A percentile compares a stretch with the other conserved stretches of the same genome.
Evolutionary conservation across 345 rosid species (phyloP).

Genomic region (Bretschneidera sinensis): DNA sequence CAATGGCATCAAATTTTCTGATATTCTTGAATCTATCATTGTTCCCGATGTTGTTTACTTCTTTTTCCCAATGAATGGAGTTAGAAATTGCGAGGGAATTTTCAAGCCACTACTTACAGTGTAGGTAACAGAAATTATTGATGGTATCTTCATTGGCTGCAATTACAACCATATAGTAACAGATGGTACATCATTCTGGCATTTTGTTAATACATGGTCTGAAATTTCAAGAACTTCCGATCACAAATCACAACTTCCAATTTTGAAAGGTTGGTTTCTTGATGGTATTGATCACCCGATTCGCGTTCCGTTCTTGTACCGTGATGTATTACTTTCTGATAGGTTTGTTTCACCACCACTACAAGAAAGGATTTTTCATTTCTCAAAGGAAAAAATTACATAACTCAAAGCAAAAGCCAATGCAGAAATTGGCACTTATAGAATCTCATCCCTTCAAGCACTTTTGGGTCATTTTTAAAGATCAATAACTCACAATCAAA

Average conservation of each 20-base stretch:
- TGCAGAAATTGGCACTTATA: slow-evolving; percentile 9
- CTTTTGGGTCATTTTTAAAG: slow-evolving; percentile 29
- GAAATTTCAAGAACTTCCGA: slow-evolving; percentile 21
- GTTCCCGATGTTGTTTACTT: slow-evolving; percentile 18
- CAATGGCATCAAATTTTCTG: slow-evolving; percentile 20
- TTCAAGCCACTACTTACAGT: slow-evolving; percentile 24
- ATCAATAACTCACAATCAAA: slow-evolving; percentile 11
- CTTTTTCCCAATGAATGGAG: slow-evolving; percentile 25
- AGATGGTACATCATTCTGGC: slow-evolving; percentile 37
- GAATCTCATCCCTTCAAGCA: slow-evolving; percentile 32
- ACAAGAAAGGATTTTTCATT: slow-evolving; percentile 29
- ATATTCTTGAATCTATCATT: slow-evolving; percentile 16
- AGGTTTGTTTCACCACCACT: slow-evolving; percentile 4
- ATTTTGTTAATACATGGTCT: slow-evolving; percentile 38
- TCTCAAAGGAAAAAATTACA: slow-evolving; percentile 16
- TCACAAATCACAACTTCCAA: slow-evolving; percentile 11
- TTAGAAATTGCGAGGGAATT: slow-evolving; percentile 17
- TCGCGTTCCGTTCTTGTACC: slow-evolving; percentile 19
- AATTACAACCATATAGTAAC: slow-evolving; percentile 24
- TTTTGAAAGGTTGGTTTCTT: slow-evolving; percentile 31
- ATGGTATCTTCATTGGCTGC: slow-evolving; percentile 30
- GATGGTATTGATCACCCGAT: slow-evolving; percentile 18
- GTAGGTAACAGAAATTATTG: slow-evolving; percentile 29
- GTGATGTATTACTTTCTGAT: not conserved
- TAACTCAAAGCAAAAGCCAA: slow-evolving; percentile 38